Evolutionary conservation across 2,329 filamentous ascomycete species (phyloP).

Genomic region (Botrytis paeoniae): DNA sequence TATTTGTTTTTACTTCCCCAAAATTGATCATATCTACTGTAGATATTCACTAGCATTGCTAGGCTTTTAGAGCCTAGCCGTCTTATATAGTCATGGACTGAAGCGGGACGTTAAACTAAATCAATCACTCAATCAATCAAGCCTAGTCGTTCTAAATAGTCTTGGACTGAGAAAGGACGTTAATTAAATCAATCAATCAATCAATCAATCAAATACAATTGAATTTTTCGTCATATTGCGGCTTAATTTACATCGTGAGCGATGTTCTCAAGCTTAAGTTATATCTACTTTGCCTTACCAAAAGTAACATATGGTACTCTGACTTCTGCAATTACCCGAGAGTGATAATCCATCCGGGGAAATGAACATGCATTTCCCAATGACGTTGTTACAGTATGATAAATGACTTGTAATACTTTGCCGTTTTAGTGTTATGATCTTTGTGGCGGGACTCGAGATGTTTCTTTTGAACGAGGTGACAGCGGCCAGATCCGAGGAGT

Average conservation of each 20-base stretch:
- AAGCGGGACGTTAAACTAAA: too few species aligned
- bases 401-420: neutral
- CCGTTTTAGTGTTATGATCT: neutral
- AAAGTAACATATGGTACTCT: neutral
- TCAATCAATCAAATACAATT: too few species aligned
- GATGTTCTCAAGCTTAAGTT: neutral
- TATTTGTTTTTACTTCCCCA: too few species aligned
- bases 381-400: neutral
- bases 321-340: neutral
- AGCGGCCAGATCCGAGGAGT: neutral
- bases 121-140: too few species aligned
- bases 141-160: too few species aligned
- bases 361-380: neutral
- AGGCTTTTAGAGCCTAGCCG: too few species aligned
- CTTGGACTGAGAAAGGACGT: too few species aligned
- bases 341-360: neutral
- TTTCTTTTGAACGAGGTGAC: rapidly evolving
- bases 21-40: too few species aligned
- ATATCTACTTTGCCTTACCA: rapidly evolving
- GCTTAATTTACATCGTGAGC: neutral
- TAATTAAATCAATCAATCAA: too few species aligned
- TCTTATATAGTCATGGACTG: too few species aligned
- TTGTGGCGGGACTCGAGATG: neutral
- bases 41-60: too few species aligned
- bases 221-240: neutral